Conservation (phyloP, 2,329 filamentous ascomycete species). For the Fusarium fujikuroi region DNA sequence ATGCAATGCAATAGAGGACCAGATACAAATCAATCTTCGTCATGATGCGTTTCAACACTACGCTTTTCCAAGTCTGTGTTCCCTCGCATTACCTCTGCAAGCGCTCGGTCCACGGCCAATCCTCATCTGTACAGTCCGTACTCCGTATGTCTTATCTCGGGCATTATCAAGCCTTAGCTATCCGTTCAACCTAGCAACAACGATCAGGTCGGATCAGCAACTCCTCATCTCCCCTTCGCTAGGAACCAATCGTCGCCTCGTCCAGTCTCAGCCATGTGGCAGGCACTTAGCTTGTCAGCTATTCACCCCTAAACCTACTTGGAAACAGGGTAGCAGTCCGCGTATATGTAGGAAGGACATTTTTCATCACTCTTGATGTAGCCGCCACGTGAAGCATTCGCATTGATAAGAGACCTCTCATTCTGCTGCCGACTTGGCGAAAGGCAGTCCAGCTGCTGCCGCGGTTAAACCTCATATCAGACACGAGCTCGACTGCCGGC, state of each 20-base stretch:
- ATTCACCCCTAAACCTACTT: conserved; percentile 10
- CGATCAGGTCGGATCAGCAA: neutral
- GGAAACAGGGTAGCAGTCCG: conserved; percentile 6
- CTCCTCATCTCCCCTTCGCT: neutral
- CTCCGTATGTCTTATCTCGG: conserved; percentile 30
- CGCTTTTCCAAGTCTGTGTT: conserved; percentile 25
- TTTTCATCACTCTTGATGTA: neutral
- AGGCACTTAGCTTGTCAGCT: neutral
- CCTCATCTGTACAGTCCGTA: conserved; percentile 21
- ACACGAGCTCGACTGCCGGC: conserved; percentile 31
- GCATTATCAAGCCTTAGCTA: conserved; percentile 6
- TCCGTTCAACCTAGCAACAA: neutral
- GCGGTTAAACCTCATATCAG: conserved; percentile 25
- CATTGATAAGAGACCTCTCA: conserved; percentile 32
- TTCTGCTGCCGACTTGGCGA: conserved; percentile 27
- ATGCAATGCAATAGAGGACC: conserved; percentile 6
- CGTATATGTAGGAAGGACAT: neutral
- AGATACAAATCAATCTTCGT: conserved; percentile 20
- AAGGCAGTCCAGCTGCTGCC: conserved; percentile 27
- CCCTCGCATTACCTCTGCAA: conserved; percentile 21
- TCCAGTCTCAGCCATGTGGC: conserved; percentile 7
- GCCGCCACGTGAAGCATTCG: neutral
- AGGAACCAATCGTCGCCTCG: neutral
- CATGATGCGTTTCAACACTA: conserved; percentile 30
- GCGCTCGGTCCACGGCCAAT: conserved; percentile 16